Conservation (phyloP, 1,139 yeast genomes). For the Citeromyces hawaiiensis region DNA sequence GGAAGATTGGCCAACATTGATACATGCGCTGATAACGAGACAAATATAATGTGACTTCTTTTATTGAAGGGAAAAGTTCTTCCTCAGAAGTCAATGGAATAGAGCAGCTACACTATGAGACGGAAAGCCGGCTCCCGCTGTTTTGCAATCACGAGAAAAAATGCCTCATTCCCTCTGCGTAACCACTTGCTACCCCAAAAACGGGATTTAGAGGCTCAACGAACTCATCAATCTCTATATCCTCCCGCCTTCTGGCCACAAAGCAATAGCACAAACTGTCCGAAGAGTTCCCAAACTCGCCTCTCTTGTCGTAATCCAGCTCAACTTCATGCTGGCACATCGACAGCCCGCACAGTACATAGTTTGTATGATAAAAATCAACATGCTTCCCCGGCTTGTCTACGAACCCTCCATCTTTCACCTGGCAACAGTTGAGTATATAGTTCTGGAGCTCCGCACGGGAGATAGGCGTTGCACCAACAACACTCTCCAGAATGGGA, state of each 20-base stretch:
- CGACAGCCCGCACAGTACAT: constrained; percentile 67
- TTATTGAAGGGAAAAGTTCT: no score
- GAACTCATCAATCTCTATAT: constrained; percentile 1
- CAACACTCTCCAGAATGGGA: constrained; percentile 46
- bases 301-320: constrained; percentile 12
- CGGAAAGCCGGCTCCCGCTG: no score
- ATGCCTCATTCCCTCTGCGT: constrained; percentile 10
- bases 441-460: constrained; percentile 49
- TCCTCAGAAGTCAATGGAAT: no score
- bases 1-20: no score
- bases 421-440: constrained; percentile 66
- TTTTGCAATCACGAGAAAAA: not conserved
- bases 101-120: no score
- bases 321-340: constrained; percentile 43
- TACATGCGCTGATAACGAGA: no score
- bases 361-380: constrained; percentile 88
- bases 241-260: not conserved
- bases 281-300: not conserved
- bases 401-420: constrained; percentile 52
- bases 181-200: constrained; percentile 6
- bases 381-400: constrained; percentile 80
- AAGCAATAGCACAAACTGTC: constrained; percentile 4
- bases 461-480: constrained; percentile 24
- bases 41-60: no score
- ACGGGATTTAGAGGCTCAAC: constrained; percentile 5